Conservation (phyloP, 208 protist species). For the Trypanosoma cruzi region DNA sequence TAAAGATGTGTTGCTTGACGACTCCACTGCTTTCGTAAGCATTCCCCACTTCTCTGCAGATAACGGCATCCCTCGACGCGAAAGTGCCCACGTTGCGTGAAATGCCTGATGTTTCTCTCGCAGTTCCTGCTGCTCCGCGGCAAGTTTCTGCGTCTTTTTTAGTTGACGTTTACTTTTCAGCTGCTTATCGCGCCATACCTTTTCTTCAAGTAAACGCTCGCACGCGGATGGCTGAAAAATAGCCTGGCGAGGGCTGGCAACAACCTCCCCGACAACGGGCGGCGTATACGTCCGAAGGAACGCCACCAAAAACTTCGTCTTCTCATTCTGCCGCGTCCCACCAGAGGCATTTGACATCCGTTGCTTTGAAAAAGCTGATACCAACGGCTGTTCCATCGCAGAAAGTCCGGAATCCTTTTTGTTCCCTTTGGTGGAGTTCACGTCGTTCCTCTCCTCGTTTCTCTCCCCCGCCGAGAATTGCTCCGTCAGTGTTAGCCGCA, state of each 20-base stretch:
- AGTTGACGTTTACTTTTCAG: background rate
- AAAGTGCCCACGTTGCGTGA: conserved; percentile 64
- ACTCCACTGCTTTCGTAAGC: conserved; percentile 7
- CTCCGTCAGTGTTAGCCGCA: background rate
- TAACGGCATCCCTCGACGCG: conserved; percentile 58
- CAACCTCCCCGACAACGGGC: background rate
- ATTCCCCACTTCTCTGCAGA: conserved; percentile 36
- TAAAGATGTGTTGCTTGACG: background rate
- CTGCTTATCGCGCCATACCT: conserved; percentile 2
- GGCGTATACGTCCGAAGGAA: conserved; percentile 16
- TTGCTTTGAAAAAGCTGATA: background rate
- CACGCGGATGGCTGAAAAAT: conserved; percentile 19
- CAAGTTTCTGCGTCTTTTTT: background rate
- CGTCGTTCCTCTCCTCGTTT: conserved; percentile 2
- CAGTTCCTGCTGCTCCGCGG: conserved; percentile 13
- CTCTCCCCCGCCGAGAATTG: background rate
- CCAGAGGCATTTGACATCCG: background rate
- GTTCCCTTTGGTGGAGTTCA: background rate
- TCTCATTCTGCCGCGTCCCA: background rate
- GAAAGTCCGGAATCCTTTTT: background rate
- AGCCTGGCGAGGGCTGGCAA: background rate
- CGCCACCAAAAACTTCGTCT: background rate
- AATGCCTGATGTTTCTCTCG: conserved; percentile 43
- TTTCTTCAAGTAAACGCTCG: conserved; percentile 36
- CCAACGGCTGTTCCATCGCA: background rate